A percentile compares a stretch with the other conserved stretches of the same genome.
Evolutionary conservation across 257 asterid genomes (phyloP).

Genomic region (Paulownia fortunei): DNA sequence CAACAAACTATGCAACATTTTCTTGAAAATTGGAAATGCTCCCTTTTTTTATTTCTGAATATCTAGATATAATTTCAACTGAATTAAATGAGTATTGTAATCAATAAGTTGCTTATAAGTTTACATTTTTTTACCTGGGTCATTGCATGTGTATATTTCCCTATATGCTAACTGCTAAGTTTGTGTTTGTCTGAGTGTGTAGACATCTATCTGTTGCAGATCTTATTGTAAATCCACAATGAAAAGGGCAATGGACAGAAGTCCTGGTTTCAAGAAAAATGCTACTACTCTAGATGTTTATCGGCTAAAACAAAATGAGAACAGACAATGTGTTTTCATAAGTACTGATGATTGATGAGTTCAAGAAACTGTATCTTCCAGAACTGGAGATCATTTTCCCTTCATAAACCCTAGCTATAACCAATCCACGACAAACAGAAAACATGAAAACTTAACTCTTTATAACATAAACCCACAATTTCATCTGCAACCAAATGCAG

Average conservation of each 20-base stretch:
- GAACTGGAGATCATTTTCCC: background rate
- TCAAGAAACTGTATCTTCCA: background rate
- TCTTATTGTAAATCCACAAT: background rate
- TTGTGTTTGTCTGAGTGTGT: background rate
- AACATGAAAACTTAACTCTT: background rate
- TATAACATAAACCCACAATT: background rate
- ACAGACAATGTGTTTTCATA: background rate
- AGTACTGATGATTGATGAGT: background rate
- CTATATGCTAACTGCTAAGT: background rate
- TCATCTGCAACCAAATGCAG: background rate
- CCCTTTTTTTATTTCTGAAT: no score
- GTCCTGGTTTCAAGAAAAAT: background rate
- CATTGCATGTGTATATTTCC: constrained; percentile 11
- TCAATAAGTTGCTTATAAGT: background rate
- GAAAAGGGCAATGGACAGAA: background rate
- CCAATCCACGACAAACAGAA: background rate
- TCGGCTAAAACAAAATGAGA: background rate
- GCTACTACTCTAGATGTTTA: no score
- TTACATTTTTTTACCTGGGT: no score
- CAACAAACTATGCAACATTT: background rate
- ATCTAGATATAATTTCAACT: no score
- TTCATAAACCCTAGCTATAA: constrained; percentile 19
- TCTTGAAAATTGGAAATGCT: background rate
- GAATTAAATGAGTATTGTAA: background rate
- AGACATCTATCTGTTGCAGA: background rate